These are phyloP conservation scores for Xerocomellus dryophilus DNA, from an alignment of 768 basidiomycete species.

Conservation along the genomic window DNA sequence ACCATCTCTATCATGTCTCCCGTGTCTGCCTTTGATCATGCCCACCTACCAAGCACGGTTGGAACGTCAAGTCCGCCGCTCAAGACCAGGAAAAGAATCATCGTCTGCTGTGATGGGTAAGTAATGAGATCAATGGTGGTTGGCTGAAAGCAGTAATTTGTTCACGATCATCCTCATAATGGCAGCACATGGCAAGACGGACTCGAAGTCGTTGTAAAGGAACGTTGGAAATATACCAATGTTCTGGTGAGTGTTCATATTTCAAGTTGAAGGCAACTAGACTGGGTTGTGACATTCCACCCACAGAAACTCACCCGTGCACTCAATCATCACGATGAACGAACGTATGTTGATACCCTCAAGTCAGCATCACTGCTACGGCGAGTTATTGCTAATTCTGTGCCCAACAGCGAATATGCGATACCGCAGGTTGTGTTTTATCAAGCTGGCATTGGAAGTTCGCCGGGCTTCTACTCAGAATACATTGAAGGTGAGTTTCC, in stretches of 20 bases:
- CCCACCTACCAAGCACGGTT: background rate
- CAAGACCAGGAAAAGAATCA: slow-evolving; percentile 52
- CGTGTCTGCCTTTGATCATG: background rate
- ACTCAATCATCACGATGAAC: slow-evolving; percentile 47
- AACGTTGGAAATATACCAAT: slow-evolving; percentile 53
- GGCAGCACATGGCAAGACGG: slow-evolving; percentile 74
- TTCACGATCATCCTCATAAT: background rate
- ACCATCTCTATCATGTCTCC: slow-evolving; percentile 12
- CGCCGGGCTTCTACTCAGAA: slow-evolving; percentile 53
- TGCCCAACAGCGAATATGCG: slow-evolving; percentile 30
- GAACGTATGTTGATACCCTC: slow-evolving; percentile 25
- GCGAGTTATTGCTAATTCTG: background rate
- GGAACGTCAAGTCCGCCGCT: background rate
- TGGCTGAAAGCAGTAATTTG: background rate
- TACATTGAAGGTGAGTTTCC: slow-evolving; percentile 55
- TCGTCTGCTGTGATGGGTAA: slow-evolving; percentile 76
- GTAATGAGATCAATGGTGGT: slow-evolving; percentile 14
- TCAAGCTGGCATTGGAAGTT: slow-evolving; percentile 60
- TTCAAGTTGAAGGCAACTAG: background rate
- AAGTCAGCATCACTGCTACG: background rate
- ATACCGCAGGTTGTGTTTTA: slow-evolving; percentile 64
- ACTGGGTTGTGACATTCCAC: background rate
- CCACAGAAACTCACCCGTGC: slow-evolving; percentile 52
- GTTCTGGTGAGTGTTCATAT: slow-evolving; percentile 41
- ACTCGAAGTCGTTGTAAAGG: slow-evolving; percentile 31